Percentiles rank a stretch among this genome's conserved stretches.
phyloP scores from a whole-genome alignment of 139 green algal genomes.

The Chlamydomonas applanata region DNA sequence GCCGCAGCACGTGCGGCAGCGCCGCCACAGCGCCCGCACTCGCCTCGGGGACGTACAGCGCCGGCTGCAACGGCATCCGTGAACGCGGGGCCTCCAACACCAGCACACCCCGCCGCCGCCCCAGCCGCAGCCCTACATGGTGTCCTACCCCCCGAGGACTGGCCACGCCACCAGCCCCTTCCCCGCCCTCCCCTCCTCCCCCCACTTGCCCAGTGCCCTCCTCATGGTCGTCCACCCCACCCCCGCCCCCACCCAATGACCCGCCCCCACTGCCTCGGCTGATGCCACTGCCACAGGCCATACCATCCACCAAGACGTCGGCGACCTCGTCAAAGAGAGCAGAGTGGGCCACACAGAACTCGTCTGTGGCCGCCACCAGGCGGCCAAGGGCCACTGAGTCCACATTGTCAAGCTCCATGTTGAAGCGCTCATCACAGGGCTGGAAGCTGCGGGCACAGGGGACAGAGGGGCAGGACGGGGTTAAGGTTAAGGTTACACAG shows the following conservation, averaged over 20 bases:
- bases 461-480: too few species aligned
- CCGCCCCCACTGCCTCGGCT: neutral
- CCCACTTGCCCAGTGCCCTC: neutral
- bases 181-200: constrained; percentile 10
- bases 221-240: neutral
- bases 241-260: neutral
- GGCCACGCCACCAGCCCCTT: neutral
- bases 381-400: constrained; percentile 60
- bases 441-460: constrained; percentile 66
- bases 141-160: neutral
- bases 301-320: constrained; percentile 30
- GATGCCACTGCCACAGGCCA: neutral
- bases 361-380: constrained; percentile 65
- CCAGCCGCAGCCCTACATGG: constrained; percentile 11
- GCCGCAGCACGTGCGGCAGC: constrained; percentile 7
- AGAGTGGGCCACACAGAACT: constrained; percentile 64
- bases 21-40: neutral
- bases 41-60: neutral
- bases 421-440: constrained; percentile 64
- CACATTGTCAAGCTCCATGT: constrained; percentile 81
- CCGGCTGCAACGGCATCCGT: too few species aligned
- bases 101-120: constrained; percentile 19
- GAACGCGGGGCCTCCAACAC: constrained; percentile 32
- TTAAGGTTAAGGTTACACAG: too few species aligned
- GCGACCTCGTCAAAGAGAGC: constrained; percentile 48